Base-by-base conservation (phyloP, 371 early-diverging fungal species). In the Phascolomyces articulosus region DNA sequence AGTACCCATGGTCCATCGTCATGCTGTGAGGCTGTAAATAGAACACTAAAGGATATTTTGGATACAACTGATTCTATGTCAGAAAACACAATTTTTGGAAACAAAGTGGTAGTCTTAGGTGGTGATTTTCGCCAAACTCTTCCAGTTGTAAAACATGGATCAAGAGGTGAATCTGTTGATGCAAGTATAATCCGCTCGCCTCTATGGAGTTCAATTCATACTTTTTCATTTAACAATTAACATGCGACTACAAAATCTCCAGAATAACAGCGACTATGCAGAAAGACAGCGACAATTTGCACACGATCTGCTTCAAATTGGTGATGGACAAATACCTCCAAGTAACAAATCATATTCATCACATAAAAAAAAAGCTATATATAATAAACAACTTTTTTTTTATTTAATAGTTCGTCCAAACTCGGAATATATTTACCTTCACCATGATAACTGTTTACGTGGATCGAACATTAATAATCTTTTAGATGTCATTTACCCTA, bases 21-120 rank as follows among this genome's bases (percentile, higher is more conserved):
- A n/a, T 63, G 40, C 58, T 4, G 38, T 74, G 70, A 75, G 55
- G 72, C 74, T 10, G 69, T 75, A 3, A 62, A 66, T 48, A 24
- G 65, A 11, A 44, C 63, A 4, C 58, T 79, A 0, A 31, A 53
- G 18, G 70, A 80, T 38, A 40, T 74, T 3, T 64, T 69, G 40
- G 59, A 54, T 23, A 41, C 6, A 24, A 29, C 24, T 4, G 28
- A 58, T 20, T 65, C 67, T 49, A 7, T 10, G 9, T 34, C 62
- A 6, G 58, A 48, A 24, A 10, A 54, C 24, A 40, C 62, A 2
- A 63, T 69, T 38, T 74, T 78, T 63, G 74, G 73, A 51, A 69
- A 69, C 1, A 63, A 66, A 40, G 18, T 70, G 1, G 40, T 74
- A 2, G 62, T 74, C 21, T 65, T 72, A 29, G 68, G 44, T 20